phyloP scores from a whole-genome alignment of 345 rosid species.

The Anacardium occidentale region DNA sequence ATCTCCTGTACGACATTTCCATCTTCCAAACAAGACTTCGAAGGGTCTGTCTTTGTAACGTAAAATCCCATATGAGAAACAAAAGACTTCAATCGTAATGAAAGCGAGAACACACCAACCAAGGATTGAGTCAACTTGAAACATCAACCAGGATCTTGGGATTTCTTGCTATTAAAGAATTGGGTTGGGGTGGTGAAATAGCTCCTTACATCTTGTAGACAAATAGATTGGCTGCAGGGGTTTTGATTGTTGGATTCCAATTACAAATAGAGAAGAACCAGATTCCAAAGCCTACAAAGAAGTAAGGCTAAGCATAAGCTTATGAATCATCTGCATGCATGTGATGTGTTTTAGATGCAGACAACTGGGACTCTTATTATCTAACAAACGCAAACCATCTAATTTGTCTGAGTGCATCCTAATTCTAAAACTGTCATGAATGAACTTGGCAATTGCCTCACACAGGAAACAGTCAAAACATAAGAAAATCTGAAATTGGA shows the following conservation, averaged over 20 bases:
- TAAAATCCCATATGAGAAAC: neutral
- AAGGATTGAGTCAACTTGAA: neutral
- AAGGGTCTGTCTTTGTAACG: neutral
- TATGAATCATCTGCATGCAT: conserved; percentile 5
- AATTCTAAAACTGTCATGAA: neutral
- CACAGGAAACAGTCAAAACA: no score
- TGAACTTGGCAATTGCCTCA: neutral
- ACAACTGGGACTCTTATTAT: neutral
- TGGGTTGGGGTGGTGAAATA: neutral
- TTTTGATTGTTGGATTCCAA: neutral
- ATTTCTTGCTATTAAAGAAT: neutral
- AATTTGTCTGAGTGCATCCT: neutral
- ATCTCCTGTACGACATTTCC: neutral
- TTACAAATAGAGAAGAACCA: neutral
- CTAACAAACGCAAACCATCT: conserved; percentile 1
- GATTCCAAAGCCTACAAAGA: neutral
- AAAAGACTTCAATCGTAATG: no score
- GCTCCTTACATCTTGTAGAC: neutral
- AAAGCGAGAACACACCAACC: conserved; percentile 8
- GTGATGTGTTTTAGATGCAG: conserved; percentile 5
- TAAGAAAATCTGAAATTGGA: neutral
- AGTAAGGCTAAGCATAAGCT: neutral
- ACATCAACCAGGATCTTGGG: neutral
- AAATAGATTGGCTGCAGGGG: neutral
- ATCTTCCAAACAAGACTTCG: neutral